Percentiles rank a stretch among this genome's conserved stretches.
phyloP scores from a whole-genome alignment of 371 early-diverging fungal genomes.

The Neoconidiobolus thromboides region DNA sequence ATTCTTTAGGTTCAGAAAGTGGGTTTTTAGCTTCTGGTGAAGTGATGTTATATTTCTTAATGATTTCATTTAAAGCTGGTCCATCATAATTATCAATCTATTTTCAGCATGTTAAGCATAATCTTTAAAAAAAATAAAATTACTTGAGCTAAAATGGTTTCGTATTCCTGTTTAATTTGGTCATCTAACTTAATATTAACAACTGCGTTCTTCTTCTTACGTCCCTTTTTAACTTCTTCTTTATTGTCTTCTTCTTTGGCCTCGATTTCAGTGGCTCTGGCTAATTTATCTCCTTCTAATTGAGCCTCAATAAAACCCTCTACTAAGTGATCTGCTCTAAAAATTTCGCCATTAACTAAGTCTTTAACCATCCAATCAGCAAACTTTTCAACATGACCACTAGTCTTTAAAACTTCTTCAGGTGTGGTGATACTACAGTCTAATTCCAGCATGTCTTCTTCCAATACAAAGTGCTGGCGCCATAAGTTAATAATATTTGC shows the following conservation, averaged over 20 bases:
- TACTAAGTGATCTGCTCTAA: constrained; percentile 97
- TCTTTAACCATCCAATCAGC: constrained; percentile 98
- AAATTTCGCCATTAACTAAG: constrained; percentile 82
- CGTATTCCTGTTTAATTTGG: constrained; percentile 43
- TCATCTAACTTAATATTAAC: constrained; percentile 47
- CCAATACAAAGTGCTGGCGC: constrained; percentile 94
- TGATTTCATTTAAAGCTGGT: constrained; percentile 70
- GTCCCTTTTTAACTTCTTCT: constrained; percentile 31
- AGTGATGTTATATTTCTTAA: constrained; percentile 72
- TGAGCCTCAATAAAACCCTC: constrained; percentile 82
- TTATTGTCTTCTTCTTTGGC: constrained; percentile 11
- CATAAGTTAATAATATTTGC: constrained; percentile 85
- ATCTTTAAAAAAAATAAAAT: constrained; percentile 5
- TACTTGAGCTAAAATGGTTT: constrained; percentile 70
- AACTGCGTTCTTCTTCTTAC: constrained; percentile 50
- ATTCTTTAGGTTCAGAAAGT: constrained; percentile 76
- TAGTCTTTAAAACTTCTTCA: constrained; percentile 93
- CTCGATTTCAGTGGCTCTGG: constrained; percentile 29
- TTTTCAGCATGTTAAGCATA: no score
- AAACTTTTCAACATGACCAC: constrained; percentile 99
- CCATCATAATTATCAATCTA: constrained; percentile 88
- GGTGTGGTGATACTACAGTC: constrained; percentile 97
- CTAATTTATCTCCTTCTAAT: constrained; percentile 60
- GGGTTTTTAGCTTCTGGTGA: constrained; percentile 85
- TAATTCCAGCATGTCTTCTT: constrained; percentile 98